Percentiles rank a stretch among this genome's conserved stretches.
phyloP scores from a whole-genome alignment of 345 rosid genomes.

The Citrus cavaleriei region DNA sequence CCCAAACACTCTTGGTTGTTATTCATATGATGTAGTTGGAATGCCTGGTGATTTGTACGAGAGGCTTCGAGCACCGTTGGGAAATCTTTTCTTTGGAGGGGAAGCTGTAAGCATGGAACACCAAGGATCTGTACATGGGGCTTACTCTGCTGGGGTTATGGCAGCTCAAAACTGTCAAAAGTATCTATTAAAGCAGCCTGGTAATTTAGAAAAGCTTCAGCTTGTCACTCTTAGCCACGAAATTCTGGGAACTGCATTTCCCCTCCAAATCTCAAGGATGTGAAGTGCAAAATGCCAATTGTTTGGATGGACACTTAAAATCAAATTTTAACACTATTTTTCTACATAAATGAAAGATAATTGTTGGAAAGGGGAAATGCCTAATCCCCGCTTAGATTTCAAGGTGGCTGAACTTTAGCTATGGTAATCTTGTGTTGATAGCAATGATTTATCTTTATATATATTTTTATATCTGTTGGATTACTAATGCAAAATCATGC shows the following conservation, averaged over 20 bases:
- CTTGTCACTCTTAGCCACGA: constrained; percentile 38
- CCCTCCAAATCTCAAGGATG: constrained; percentile 85
- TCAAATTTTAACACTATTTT: background rate
- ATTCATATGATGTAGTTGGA: constrained; percentile 75
- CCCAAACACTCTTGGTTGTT: constrained; percentile 75
- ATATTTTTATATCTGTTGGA: background rate
- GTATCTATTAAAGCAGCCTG: constrained; percentile 42
- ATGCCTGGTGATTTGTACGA: constrained; percentile 62
- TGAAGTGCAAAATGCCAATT: constrained; percentile 25
- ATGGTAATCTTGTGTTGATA: too few relatives aligned
- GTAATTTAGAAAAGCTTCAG: constrained; percentile 44
- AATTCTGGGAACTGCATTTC: constrained; percentile 48
- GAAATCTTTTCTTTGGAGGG: constrained; percentile 80
- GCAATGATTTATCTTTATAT: too few relatives aligned
- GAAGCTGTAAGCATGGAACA: constrained; percentile 82
- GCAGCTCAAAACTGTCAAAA: constrained; percentile 70
- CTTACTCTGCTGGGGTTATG: constrained; percentile 65
- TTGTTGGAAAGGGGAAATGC: background rate
- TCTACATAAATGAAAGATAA: background rate
- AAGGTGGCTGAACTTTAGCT: too few relatives aligned
- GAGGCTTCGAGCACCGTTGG: constrained; percentile 61
- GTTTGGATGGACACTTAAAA: background rate
- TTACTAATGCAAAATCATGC: background rate
- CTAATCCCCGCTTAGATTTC: background rate
- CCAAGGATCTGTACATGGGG: constrained; percentile 90